A percentile compares a stretch with the other conserved stretches of the same genome.
Evolutionary conservation across 495 filamentous ascomycete species (phyloP).

Genomic region (Penicillium paradoxum): DNA sequence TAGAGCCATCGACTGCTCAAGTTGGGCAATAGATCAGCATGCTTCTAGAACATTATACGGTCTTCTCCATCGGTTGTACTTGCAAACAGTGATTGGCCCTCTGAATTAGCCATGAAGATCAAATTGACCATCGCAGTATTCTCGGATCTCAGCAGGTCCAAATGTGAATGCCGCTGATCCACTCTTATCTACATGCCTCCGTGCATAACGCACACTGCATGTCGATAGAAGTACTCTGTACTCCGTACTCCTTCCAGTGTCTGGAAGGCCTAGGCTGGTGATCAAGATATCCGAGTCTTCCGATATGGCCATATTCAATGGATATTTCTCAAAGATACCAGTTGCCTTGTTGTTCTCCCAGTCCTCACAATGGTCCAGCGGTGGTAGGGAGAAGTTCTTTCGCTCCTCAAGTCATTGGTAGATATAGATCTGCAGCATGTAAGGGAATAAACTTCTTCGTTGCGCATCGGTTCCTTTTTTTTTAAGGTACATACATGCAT

Average conservation of each 20-base stretch:
- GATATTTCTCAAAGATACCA: neutral
- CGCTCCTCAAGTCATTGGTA: no score
- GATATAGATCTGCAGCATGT: no score
- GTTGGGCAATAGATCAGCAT: neutral
- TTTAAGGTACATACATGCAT: no score
- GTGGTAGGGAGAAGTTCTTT: no score
- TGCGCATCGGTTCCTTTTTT: no score
- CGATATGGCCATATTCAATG: neutral
- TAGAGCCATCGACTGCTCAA: neutral
- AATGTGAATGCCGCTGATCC: neutral
- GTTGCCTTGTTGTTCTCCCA: neutral
- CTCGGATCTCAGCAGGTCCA: neutral
- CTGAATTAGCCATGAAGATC: no score
- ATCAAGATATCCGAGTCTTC: neutral
- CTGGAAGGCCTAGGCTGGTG: neutral
- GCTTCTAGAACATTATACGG: neutral
- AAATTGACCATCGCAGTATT: neutral
- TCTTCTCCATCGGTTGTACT: no score
- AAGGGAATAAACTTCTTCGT: no score
- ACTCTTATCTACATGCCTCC: neutral
- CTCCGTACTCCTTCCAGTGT: neutral
- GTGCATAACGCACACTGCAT: neutral
- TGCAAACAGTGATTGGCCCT: no score
- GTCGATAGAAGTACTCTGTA: neutral
- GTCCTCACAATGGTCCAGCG: no score